phyloP scores from a whole-genome alignment of 1,284 basidiomycete species.

The Phenoliferia sp. region DNA sequence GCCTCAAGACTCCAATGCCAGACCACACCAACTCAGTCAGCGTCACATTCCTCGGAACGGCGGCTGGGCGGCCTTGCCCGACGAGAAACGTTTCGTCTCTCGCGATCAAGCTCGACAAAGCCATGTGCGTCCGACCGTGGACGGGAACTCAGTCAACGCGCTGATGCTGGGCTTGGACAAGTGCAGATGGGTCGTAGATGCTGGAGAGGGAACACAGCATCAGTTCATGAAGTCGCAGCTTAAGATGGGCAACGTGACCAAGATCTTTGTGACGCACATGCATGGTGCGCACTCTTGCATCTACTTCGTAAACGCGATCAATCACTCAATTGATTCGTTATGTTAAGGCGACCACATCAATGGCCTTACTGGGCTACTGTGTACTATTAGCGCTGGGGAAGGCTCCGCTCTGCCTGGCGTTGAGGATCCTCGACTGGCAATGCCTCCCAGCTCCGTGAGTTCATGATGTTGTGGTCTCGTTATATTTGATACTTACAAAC shows the following conservation, averaged over 20 bases:
- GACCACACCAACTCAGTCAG: neutral
- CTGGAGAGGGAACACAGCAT: constrained; percentile 80
- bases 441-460: constrained; percentile 11
- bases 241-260: constrained; percentile 56
- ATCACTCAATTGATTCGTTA: neutral
- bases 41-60: constrained; percentile 32
- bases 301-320: neutral
- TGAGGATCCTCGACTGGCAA: constrained; percentile 15
- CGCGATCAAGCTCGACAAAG: constrained; percentile 28
- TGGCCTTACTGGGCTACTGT: constrained; percentile 48
- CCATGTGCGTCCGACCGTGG: constrained; percentile 9
- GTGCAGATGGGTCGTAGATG: constrained; percentile 62
- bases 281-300: constrained; percentile 71
- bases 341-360: constrained; percentile 44
- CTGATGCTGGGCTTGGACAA: neutral
- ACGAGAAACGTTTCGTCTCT: constrained; percentile 32
- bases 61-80: constrained; percentile 28
- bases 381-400: constrained; percentile 36
- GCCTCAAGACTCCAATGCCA: too few species aligned
- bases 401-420: constrained; percentile 14
- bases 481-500: too few species aligned
- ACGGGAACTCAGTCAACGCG: neutral
- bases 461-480: too few species aligned
- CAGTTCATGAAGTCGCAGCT: constrained; percentile 59
- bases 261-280: constrained; percentile 85